phyloP scores from a whole-genome alignment of 352 stramenopile genomes.

The Phytophthora chlamydospora region DNA sequence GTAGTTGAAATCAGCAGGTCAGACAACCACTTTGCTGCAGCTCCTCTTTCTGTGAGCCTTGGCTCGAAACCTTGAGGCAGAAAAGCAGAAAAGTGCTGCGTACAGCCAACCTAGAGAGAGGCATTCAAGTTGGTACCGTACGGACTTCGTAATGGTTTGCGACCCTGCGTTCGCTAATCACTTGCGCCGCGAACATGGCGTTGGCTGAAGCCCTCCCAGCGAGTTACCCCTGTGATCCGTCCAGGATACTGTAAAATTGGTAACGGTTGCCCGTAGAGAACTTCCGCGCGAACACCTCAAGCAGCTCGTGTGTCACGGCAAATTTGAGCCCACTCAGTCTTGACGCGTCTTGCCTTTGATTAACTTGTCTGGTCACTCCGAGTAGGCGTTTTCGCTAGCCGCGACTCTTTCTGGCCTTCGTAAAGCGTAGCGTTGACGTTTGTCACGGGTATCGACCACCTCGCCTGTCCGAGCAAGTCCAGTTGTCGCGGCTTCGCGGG shows the following conservation, averaged over 20 bases:
- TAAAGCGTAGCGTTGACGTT: constrained; percentile 3
- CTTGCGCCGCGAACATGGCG: too few relatives aligned
- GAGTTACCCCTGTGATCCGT: too few relatives aligned
- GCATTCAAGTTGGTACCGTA: too few relatives aligned
- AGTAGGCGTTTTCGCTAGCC: constrained; percentile 19
- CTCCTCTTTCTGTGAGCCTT: too few relatives aligned
- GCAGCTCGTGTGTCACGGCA: neutral
- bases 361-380: neutral
- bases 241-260: neutral
- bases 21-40: neutral
- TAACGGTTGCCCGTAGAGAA: neutral
- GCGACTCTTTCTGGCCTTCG: constrained; percentile 24
- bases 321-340: neutral
- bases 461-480: constrained; percentile 27
- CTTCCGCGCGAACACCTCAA: too few relatives aligned
- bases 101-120: neutral
- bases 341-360: neutral
- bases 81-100: neutral
- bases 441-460: constrained; percentile 10
- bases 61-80: too few relatives aligned
- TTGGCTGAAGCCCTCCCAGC: too few relatives aligned
- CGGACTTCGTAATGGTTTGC: too few relatives aligned
- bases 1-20: constrained; percentile 5
- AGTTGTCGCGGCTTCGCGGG: constrained; percentile 16
- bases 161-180: too few relatives aligned